phyloP scores from a whole-genome alignment of 345 rosid species.

The Cardamine resedifolia region DNA sequence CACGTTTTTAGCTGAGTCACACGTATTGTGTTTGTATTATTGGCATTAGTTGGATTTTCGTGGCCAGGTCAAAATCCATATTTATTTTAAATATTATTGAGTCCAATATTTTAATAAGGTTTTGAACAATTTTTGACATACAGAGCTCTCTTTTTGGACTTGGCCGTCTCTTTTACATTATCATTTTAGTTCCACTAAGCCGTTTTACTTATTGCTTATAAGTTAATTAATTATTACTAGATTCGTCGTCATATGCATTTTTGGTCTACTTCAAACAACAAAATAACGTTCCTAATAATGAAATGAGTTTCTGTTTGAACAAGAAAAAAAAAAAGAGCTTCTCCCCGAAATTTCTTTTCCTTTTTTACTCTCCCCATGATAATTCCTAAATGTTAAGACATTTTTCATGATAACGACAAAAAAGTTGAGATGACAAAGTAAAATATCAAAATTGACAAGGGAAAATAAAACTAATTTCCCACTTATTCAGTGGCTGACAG shows the following conservation, averaged over 20 bases:
- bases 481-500: neutral
- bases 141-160: slow-evolving; percentile 10
- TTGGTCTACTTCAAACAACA: neutral
- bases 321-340: neutral
- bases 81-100: neutral
- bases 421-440: neutral
- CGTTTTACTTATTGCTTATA: neutral
- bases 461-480: too few relatives aligned
- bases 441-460: slow-evolving; percentile 25
- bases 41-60: neutral
- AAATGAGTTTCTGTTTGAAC: neutral
- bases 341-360: neutral
- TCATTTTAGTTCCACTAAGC: slow-evolving; percentile 10
- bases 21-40: neutral
- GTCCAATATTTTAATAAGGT: neutral
- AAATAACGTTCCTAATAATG: neutral
- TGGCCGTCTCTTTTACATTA: neutral
- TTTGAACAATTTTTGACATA: neutral
- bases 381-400: neutral
- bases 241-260: neutral
- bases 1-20: slow-evolving; percentile 21
- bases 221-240: neutral
- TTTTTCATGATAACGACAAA: neutral
- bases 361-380: neutral
- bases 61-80: slow-evolving; percentile 12